Conservation (phyloP, 768 basidiomycete genomes). For the Lactarius sp. region DNA sequence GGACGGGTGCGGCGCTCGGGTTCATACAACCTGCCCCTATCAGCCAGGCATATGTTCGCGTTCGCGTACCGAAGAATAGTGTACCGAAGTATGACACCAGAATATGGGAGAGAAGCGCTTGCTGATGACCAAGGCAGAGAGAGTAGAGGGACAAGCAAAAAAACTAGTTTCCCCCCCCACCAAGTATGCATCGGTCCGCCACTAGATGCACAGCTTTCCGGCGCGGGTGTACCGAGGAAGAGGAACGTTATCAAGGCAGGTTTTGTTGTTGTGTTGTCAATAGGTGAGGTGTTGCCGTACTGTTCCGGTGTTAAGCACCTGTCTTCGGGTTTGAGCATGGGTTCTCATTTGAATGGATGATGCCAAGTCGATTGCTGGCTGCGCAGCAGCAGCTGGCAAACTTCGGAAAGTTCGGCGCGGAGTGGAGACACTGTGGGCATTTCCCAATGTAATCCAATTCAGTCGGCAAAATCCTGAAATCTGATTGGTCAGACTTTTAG, state of each 20-base stretch:
- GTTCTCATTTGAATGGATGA: background rate
- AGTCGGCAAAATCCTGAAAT: no score
- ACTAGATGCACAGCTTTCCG: background rate
- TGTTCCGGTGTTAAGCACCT: background rate
- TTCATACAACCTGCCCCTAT: conserved; percentile 8
- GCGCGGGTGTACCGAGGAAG: background rate
- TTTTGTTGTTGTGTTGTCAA: background rate
- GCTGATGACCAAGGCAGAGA: background rate
- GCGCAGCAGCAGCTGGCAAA: conserved; percentile 5
- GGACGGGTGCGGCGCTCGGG: background rate
- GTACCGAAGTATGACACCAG: background rate
- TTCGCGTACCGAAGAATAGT: background rate
- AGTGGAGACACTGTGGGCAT: no score
- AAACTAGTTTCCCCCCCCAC: background rate
- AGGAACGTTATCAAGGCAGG: background rate
- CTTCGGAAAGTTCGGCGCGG: conserved; percentile 19
- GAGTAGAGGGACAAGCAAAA: background rate
- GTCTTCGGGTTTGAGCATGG: conserved; percentile 12
- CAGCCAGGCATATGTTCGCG: background rate
- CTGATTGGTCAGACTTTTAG: no score
- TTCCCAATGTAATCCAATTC: no score
- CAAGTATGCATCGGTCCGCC: background rate
- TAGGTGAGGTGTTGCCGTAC: background rate
- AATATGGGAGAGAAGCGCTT: background rate
- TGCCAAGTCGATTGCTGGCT: background rate